phyloP scores from a whole-genome alignment of 768 basidiomycete genomes.

The Trametes meyenii region DNA sequence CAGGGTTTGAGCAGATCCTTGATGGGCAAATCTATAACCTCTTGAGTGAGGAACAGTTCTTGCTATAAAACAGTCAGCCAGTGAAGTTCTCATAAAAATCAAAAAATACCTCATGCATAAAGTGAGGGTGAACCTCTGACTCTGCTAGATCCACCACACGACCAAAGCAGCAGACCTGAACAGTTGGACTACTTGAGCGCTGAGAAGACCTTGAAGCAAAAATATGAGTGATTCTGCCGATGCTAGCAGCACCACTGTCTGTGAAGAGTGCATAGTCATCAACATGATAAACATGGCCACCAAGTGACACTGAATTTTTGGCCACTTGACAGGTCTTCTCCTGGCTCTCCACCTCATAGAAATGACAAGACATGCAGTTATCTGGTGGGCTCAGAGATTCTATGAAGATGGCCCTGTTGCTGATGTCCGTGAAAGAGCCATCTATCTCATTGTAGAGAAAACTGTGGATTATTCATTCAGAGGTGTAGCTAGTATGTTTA shows the following conservation, averaged over 20 bases:
- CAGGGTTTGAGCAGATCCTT: conserved; percentile 50
- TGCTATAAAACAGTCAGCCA: conserved; percentile 41
- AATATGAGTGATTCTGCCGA: conserved; percentile 55
- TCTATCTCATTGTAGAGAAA: conserved; percentile 51
- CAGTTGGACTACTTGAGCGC: conserved; percentile 21
- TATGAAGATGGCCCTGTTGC: conserved; percentile 32
- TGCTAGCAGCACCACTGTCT: conserved; percentile 50
- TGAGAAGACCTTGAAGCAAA: conserved; percentile 21
- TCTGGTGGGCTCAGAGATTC: conserved; percentile 40
- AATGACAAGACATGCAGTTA: conserved; percentile 57
- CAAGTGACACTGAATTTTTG: conserved; percentile 48
- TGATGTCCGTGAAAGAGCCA: conserved; percentile 50
- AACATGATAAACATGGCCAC: conserved; percentile 55
- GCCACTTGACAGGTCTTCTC: conserved; percentile 37
- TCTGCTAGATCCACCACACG: conserved; percentile 28
- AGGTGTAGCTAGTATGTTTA: neutral
- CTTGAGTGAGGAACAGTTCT: conserved; percentile 63
- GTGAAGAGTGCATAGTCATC: conserved; percentile 61
- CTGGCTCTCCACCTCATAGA: conserved; percentile 36
- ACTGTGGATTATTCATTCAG: conserved; percentile 25
- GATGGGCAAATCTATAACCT: conserved; percentile 38
- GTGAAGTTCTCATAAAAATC: neutral
- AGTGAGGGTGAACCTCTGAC: neutral
- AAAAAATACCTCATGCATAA: conserved; percentile 60
- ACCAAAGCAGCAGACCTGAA: conserved; percentile 47